Conservation (phyloP, 805 yeast genomes). For the Groenewaldozyma salmanticensis region DNA sequence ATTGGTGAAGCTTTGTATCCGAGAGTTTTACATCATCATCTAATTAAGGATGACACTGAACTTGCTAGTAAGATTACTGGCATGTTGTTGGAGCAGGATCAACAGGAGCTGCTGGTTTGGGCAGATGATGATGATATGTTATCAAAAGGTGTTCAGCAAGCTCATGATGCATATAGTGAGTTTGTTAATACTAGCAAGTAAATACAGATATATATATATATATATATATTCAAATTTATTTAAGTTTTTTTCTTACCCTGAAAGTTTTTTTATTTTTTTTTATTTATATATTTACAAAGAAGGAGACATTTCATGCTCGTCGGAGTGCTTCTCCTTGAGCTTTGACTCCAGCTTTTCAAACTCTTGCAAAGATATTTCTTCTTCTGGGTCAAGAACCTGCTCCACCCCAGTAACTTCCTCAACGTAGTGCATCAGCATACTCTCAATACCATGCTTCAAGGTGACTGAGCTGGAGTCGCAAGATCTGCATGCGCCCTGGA, state of each 20-base stretch:
- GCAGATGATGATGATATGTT: slow-evolving; percentile 77
- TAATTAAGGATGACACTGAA: slow-evolving; percentile 65
- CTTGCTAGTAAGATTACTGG: slow-evolving; percentile 90
- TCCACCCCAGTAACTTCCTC: slow-evolving; percentile 88
- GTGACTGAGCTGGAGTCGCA: slow-evolving; percentile 90
- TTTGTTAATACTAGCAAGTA: slow-evolving; percentile 37
- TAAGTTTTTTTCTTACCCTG: neutral
- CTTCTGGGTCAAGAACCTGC: slow-evolving; percentile 78
- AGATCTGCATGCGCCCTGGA: slow-evolving; percentile 93
- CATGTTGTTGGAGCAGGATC: slow-evolving; percentile 87
- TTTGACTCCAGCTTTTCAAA: slow-evolving; percentile 73
- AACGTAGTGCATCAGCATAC: slow-evolving; percentile 94
- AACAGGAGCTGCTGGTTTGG: slow-evolving; percentile 72
- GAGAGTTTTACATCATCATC: slow-evolving; percentile 67
- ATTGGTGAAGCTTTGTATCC: slow-evolving; percentile 90
- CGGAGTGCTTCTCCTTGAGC: slow-evolving; percentile 25
- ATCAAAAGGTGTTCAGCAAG: slow-evolving; percentile 80
- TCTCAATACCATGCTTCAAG: slow-evolving; percentile 87
- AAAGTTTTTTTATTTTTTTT: too few relatives aligned
- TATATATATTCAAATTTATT: too few relatives aligned
- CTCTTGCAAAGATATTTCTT: slow-evolving; percentile 63
- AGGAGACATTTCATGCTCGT: slow-evolving; percentile 18
- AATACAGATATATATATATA: too few relatives aligned
- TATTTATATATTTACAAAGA: slow-evolving; percentile 5
- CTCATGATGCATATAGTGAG: slow-evolving; percentile 81